phyloP scores from a whole-genome alignment of 768 basidiomycete species.

The Terana coerulea region DNA sequence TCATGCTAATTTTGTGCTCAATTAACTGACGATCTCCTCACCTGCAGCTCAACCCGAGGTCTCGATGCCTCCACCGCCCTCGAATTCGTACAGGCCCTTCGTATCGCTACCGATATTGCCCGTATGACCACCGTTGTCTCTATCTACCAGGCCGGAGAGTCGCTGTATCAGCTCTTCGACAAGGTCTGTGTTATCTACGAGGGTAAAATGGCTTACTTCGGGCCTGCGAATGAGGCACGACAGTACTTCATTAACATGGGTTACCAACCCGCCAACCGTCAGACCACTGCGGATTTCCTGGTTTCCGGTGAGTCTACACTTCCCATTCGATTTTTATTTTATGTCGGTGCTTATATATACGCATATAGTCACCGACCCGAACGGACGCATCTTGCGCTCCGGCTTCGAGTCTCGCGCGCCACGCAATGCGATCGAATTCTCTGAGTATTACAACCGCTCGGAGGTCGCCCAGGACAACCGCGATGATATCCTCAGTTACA shows the following conservation, averaged over 20 bases:
- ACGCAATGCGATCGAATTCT: slow-evolving; percentile 56
- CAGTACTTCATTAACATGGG: slow-evolving; percentile 74
- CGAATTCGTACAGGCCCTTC: slow-evolving; percentile 54
- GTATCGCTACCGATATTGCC: slow-evolving; percentile 48
- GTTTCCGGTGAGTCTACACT: slow-evolving; percentile 31
- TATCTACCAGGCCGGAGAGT: slow-evolving; percentile 81
- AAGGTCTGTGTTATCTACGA: slow-evolving; percentile 78
- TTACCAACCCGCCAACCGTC: slow-evolving; percentile 49
- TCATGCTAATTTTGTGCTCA: not conserved
- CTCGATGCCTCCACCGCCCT: slow-evolving; percentile 54
- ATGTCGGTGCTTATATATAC: not conserved
- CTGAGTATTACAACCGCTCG: slow-evolving; percentile 30
- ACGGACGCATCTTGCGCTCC: slow-evolving; percentile 47
- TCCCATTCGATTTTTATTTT: not conserved
- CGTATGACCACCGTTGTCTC: slow-evolving; percentile 61
- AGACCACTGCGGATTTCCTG: slow-evolving; percentile 60
- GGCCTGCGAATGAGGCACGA: slow-evolving; percentile 58
- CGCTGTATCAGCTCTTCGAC: slow-evolving; percentile 63
- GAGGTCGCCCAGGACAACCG: slow-evolving; percentile 38
- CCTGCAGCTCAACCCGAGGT: slow-evolving; percentile 42
- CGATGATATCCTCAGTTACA: slow-evolving; percentile 45
- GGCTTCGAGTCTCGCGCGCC: slow-evolving; percentile 41
- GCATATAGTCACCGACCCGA: slow-evolving; percentile 53
- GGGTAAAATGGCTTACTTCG: slow-evolving; percentile 72
- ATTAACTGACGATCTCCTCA: not conserved